phyloP scores from a whole-genome alignment of 2,329 filamentous ascomycete species.

The Fusarium concolor region DNA sequence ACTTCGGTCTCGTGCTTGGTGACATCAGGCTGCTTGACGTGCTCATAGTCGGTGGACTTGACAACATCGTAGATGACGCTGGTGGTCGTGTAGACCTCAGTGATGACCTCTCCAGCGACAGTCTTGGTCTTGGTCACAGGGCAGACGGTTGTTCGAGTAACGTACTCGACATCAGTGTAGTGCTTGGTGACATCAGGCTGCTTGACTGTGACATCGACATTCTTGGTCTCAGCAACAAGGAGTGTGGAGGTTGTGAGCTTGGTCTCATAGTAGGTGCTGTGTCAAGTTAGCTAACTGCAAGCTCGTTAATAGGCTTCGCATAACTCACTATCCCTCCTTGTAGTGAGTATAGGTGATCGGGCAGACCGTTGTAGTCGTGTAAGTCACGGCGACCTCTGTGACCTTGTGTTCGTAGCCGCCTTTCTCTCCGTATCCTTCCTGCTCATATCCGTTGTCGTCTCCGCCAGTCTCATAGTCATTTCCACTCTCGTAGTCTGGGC shows the following conservation, averaged over 20 bases:
- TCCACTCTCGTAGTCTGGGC: conserved; percentile 18
- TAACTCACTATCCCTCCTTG: conserved; percentile 54
- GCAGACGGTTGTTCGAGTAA: conserved; percentile 58
- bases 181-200: conserved; percentile 51
- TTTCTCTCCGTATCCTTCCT: conserved; percentile 13
- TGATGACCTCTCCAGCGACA: conserved; percentile 43
- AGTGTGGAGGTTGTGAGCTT: conserved; percentile 58
- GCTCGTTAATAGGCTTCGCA: not conserved
- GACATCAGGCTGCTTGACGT: conserved; percentile 53
- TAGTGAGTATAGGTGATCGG: conserved; percentile 59
- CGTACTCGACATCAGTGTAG: conserved; percentile 51
- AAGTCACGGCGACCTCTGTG: conserved; percentile 48
- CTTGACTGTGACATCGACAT: conserved; percentile 53
- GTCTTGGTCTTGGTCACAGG: conserved; percentile 56
- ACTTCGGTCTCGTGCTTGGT: conserved; percentile 51
- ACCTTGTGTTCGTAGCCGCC: conserved; percentile 15
- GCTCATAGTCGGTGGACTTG: conserved; percentile 50
- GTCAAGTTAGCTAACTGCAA: conserved; percentile 25
- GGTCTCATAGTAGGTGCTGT: conserved; percentile 57
- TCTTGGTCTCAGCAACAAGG: conserved; percentile 55
- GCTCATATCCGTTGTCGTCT: conserved; percentile 13
- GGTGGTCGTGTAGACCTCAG: conserved; percentile 47
- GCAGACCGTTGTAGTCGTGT: conserved; percentile 59
- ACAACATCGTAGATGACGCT: conserved; percentile 46
- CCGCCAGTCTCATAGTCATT: conserved; percentile 18